Evolutionary conservation across 257 asterid species (phyloP).

Genomic region (Paraleonurus japonicus): DNA sequence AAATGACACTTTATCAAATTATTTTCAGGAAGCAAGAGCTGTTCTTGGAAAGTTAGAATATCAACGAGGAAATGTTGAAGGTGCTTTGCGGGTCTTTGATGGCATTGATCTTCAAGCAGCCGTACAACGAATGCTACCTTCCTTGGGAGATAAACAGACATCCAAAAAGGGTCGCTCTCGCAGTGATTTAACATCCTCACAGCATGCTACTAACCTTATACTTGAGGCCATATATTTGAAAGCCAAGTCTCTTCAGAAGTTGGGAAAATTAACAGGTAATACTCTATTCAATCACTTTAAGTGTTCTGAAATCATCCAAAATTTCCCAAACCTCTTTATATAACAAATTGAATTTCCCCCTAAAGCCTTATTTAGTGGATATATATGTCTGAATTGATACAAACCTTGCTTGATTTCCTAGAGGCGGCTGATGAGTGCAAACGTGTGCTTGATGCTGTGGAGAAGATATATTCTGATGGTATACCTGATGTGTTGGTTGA

Average conservation of each 20-base stretch:
- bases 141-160: slow-evolving; percentile 56
- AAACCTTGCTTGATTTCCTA: slow-evolving; percentile 44
- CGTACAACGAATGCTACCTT: slow-evolving; percentile 75
- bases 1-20: slow-evolving; percentile 33
- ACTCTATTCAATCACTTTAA: slow-evolving; percentile 15
- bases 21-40: slow-evolving; percentile 95
- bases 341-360: slow-evolving; percentile 2
- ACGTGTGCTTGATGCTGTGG: slow-evolving; percentile 95
- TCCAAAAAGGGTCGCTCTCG: slow-evolving; percentile 75
- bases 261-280: slow-evolving; percentile 77
- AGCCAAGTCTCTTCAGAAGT: slow-evolving; percentile 95
- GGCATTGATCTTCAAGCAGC: slow-evolving; percentile 97
- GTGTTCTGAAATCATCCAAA: slow-evolving; percentile 11
- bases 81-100: slow-evolving; percentile 93
- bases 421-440: slow-evolving; percentile 94
- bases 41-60: slow-evolving; percentile 97
- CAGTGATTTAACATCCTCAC: slow-evolving; percentile 61
- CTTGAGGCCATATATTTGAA: slow-evolving; percentile 96
- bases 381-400: slow-evolving; percentile 32
- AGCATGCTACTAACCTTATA: slow-evolving; percentile 84
- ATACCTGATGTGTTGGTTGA: slow-evolving; percentile 79
- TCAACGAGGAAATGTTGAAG: slow-evolving; percentile 95
- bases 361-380: slow-evolving; percentile 15
- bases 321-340: neutral
- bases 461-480: slow-evolving; percentile 78